Conservation (phyloP, 345 rosid species). For the Adansonia digitata region DNA sequence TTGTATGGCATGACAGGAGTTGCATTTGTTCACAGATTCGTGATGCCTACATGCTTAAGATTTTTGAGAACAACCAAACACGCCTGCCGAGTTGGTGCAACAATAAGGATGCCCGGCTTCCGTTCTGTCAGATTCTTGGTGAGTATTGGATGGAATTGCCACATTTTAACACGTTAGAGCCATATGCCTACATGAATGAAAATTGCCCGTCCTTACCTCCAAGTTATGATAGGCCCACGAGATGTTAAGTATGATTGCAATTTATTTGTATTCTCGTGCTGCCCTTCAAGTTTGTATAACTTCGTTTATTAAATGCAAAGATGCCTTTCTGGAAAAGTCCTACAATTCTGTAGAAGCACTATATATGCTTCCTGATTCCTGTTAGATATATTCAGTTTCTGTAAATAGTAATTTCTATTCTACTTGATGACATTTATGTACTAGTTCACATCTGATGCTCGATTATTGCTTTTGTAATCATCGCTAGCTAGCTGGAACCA, state of each 20-base stretch:
- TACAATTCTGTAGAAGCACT: conserved; percentile 1
- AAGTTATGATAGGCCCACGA: conserved; percentile 56
- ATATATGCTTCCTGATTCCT: not conserved
- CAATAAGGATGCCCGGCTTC: conserved; percentile 42
- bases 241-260: conserved; percentile 37
- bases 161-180: conserved; percentile 61
- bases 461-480: not conserved
- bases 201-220: conserved; percentile 95
- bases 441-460: not conserved
- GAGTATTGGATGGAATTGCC: conserved; percentile 90
- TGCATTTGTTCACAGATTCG: conserved; percentile 52
- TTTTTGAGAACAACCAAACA: conserved; percentile 67
- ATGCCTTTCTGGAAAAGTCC: not conserved
- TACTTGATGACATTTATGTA: too few relatives aligned
- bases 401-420: too few relatives aligned
- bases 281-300: too few relatives aligned
- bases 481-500: not conserved
- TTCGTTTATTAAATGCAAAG: conserved; percentile 13
- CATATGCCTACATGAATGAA: conserved; percentile 88
- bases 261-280: not conserved
- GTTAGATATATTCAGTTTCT: not conserved
- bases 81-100: conserved; percentile 82
- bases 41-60: conserved; percentile 82
- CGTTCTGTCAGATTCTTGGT: conserved; percentile 86
- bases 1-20: not conserved